Evolutionary conservation across 257 asterid species (phyloP), one percentile per base, ranked within the genome.

Genomic region (Solanum ahanhuiri): DNA sequence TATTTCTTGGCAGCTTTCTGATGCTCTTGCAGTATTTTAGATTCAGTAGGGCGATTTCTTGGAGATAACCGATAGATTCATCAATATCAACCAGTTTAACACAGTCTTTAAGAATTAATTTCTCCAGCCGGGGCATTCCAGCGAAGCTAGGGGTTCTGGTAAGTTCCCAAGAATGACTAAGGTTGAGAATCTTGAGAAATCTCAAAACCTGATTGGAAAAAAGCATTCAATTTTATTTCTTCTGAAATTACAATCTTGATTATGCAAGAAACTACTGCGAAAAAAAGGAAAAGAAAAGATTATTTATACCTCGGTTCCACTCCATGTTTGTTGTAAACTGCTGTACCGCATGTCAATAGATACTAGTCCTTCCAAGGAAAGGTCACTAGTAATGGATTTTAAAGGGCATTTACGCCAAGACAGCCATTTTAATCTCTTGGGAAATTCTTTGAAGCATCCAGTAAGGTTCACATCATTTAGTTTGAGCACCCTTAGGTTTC

Each of bases 271-370:
- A 45, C 23, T 43, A 7, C 39, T 25, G 25, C 4, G 9, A 43
- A 41, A 43, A 45, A 77, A 45, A 14, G 51, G 12, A 39, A 84
- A 67, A 18, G 25, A 39, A 51, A 69, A n/a, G 48, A 71, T 30
- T 6, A 73, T 11, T 41, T 15, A 72, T 83, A 87, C 87, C 89
- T 75, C 81, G n/a, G 54, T 37, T 87, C 87, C 85, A 35, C 63
- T 83, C 89, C 89, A 87, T 31, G 85, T 69, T 34, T 87, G 87
- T 73, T 58, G 64, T 23, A 87, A 72, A 37, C 69, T 72, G 89
- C 87, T 87, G 58, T 83, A 48, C 41, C 87, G 87, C 84, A 87
- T 83, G 83, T 87, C 89, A 58, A 87, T 31, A 71, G 77, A 86
- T 70, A 72, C 77, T 5, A 83, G 45, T 45, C 58, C 25, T 84